phyloP scores from a whole-genome alignment of 2,329 filamentous ascomycete genomes.

The Colletotrichum sp. region DNA sequence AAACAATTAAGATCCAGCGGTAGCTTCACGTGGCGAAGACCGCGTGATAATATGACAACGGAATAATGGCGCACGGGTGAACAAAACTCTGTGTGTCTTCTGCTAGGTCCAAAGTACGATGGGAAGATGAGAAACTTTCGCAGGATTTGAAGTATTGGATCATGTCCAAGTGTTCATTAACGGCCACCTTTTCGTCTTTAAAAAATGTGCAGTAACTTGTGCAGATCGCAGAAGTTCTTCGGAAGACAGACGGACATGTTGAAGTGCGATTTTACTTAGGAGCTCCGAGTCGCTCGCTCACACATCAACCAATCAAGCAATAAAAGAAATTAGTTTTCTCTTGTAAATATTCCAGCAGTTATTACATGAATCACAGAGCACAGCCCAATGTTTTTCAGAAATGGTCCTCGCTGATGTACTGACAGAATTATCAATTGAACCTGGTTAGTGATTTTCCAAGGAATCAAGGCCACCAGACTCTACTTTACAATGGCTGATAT shows the following conservation, averaged over 20 bases:
- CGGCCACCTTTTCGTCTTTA: no score
- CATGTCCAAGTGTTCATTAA: no score
- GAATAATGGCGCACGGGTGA: not conserved
- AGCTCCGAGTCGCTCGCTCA: not conserved
- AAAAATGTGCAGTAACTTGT: not conserved
- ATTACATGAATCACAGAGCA: accelerated
- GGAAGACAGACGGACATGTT: not conserved
- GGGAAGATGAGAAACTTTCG: no score
- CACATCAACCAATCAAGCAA: not conserved
- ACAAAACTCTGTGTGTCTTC: not conserved
- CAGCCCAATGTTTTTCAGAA: no score
- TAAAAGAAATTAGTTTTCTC: not conserved
- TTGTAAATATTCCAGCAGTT: not conserved
- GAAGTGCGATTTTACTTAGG: not conserved
- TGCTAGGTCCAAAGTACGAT: not conserved
- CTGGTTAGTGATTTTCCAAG: not conserved
- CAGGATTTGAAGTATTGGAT: no score
- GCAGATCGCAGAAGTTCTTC: not conserved
- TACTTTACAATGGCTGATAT: not conserved
- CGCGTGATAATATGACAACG: not conserved
- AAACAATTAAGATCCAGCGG: no score
- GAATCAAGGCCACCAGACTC: no score
- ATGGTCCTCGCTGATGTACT: no score
- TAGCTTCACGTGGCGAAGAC: not conserved
- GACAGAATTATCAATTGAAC: no score